Evolutionary conservation across 148 eudicot genomes (phyloP).

Genomic region (Limonium bicolor): DNA sequence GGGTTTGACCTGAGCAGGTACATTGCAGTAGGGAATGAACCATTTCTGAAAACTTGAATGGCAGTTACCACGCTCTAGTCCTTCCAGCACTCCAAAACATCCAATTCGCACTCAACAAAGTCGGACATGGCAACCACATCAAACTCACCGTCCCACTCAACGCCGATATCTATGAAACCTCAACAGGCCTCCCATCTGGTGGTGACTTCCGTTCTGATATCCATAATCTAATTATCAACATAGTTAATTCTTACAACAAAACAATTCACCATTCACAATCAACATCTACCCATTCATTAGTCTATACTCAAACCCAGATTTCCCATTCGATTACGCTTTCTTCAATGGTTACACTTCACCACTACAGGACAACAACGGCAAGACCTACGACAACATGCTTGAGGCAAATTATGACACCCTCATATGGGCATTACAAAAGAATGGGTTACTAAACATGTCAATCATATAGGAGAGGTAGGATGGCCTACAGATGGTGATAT

Average conservation of each 20-base stretch:
- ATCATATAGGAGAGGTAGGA: slow-evolving; percentile 88
- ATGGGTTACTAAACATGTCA: slow-evolving; percentile 42
- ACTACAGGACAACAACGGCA: slow-evolving; percentile 47
- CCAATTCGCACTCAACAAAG: slow-evolving; percentile 63
- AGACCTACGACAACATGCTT: slow-evolving; percentile 60
- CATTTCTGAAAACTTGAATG: slow-evolving; percentile 49
- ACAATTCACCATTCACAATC: slow-evolving; percentile 19
- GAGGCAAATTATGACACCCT: slow-evolving; percentile 94
- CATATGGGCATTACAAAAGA: slow-evolving; percentile 58
- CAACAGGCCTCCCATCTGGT: slow-evolving; percentile 20
- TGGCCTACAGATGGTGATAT: slow-evolving; percentile 81
- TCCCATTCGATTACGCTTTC: slow-evolving; percentile 29
- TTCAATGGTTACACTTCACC: slow-evolving; percentile 39
- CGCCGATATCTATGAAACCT: slow-evolving; percentile 47
- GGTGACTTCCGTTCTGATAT: slow-evolving; percentile 28
- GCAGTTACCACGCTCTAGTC: slow-evolving; percentile 35
- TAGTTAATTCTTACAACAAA: slow-evolving; percentile 19
- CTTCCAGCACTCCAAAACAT: slow-evolving; percentile 65
- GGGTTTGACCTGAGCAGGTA: slow-evolving; percentile 18
- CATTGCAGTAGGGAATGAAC: slow-evolving; percentile 86
- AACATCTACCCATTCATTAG: slow-evolving; percentile 38
- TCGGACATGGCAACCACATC: slow-evolving; percentile 46
- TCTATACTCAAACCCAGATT: slow-evolving; percentile 23
- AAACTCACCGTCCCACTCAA: slow-evolving; percentile 61
- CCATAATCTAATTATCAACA: slow-evolving; percentile 20